A percentile compares a stretch with the other conserved stretches of the same genome.
Evolutionary conservation across 805 yeast genomes (phyloP).

Genomic region (Candida suzukii): DNA sequence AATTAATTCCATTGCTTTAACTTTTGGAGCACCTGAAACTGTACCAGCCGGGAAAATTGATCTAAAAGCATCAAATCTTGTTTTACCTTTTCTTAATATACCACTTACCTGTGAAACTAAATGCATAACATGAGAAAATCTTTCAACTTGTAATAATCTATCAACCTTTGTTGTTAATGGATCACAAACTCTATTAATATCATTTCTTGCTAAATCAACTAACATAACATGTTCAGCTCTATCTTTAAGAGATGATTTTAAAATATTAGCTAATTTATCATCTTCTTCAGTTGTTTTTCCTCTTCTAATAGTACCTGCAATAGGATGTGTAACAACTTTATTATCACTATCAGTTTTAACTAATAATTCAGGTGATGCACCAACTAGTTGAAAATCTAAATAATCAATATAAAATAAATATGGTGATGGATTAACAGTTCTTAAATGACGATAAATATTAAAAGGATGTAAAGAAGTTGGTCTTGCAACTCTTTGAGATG

Average conservation of each 20-base stretch:
- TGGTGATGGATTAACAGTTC: slow-evolving; percentile 97
- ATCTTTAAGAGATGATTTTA: slow-evolving; percentile 77
- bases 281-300: slow-evolving; percentile 92
- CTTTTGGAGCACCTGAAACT: slow-evolving; percentile 97
- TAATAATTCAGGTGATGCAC: slow-evolving; percentile 94
- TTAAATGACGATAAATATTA: slow-evolving; percentile 87
- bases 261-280: slow-evolving; percentile 66
- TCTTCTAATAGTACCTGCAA: slow-evolving; percentile 92
- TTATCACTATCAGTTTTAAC: slow-evolving; percentile 72
- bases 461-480: slow-evolving; percentile 95
- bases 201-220: slow-evolving; percentile 96
- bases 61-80: slow-evolving; percentile 94
- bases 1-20: slow-evolving; percentile 91
- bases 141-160: slow-evolving; percentile 79
- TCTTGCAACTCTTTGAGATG: slow-evolving; percentile 93
- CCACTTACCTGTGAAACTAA: slow-evolving; percentile 94
- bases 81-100: slow-evolving; percentile 70
- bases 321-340: slow-evolving; percentile 88
- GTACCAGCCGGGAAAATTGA: slow-evolving; percentile 99
- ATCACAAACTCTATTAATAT: slow-evolving; percentile 88
- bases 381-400: slow-evolving; percentile 87
- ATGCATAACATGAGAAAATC: slow-evolving; percentile 97
- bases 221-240: slow-evolving; percentile 98
- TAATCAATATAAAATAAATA: slow-evolving; percentile 92
- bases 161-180: slow-evolving; percentile 84